Percentiles rank a stretch among this genome's conserved stretches.
Evolutionary conservation across 1,284 basidiomycete species (phyloP).

Genomic region (Cryptococcus depauperatus): DNA sequence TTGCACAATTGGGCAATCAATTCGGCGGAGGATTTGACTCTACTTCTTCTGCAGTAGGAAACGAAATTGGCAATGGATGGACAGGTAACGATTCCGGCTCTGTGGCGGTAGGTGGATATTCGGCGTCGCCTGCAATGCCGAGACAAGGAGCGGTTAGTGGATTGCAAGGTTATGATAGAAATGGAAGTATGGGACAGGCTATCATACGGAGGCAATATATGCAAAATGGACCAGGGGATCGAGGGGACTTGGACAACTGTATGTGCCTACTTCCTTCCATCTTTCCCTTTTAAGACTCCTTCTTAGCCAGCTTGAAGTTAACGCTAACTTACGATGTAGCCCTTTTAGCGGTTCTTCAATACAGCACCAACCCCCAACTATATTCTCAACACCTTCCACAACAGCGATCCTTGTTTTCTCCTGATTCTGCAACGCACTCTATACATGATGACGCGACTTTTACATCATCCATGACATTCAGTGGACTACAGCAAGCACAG

Average conservation of each 20-base stretch:
- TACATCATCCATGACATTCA: constrained; percentile 7
- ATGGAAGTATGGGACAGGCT: constrained; percentile 10
- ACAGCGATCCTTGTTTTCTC: constrained; percentile 13
- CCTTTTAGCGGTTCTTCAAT: constrained; percentile 10
- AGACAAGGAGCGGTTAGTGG: constrained; percentile 3
- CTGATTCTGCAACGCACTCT: constrained; percentile 9
- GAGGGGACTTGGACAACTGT: constrained; percentile 17
- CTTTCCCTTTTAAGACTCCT: neutral
- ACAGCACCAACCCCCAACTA: constrained; percentile 9
- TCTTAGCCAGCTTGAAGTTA: neutral
- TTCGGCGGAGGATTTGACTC: constrained; percentile 13
- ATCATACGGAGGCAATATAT: constrained; percentile 6
- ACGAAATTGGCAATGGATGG: constrained; percentile 6
- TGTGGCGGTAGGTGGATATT: constrained; percentile 7
- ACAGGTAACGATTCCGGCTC: too few species aligned
- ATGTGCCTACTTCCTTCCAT: neutral
- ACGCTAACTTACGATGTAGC: neutral
- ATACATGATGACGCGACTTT: constrained; percentile 9
- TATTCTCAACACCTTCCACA: constrained; percentile 5
- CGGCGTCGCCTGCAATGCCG: constrained; percentile 11
- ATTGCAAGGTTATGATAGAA: constrained; percentile 1
- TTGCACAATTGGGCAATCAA: constrained; percentile 13
- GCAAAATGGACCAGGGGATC: constrained; percentile 12
- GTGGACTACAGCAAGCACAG: constrained; percentile 6
- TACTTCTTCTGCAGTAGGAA: constrained; percentile 6